A percentile compares a stretch with the other conserved stretches of the same genome.
Conservation (phyloP, 768 basidiomycete species). For the Pleurotus citrinopileatus region DNA sequence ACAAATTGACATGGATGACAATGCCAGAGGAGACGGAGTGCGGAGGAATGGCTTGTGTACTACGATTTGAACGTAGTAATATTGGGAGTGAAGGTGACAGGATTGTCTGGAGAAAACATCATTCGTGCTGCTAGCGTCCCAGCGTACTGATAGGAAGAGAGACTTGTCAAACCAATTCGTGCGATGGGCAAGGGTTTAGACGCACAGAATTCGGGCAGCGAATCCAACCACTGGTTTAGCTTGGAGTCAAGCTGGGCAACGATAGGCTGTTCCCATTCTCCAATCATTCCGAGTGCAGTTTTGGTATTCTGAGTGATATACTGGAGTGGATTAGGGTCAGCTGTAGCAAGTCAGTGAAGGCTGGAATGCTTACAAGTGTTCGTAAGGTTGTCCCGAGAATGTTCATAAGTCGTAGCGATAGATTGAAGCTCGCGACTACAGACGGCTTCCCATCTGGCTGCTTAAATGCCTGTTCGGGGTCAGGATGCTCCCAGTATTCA, state of each 20-base stretch:
- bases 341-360: background rate
- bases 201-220: conserved; percentile 58
- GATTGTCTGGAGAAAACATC: conserved; percentile 56
- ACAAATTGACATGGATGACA: conserved; percentile 73
- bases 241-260: conserved; percentile 72
- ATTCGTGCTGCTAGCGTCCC: conserved; percentile 48
- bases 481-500: conserved; percentile 65
- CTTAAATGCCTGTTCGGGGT: conserved; percentile 56
- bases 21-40: conserved; percentile 42
- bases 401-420: conserved; percentile 52
- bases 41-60: conserved; percentile 77
- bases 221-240: conserved; percentile 69
- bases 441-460: conserved; percentile 63
- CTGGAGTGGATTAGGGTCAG: conserved; percentile 28
- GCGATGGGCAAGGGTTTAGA: background rate
- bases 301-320: conserved; percentile 71
- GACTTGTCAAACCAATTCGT: background rate
- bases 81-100: conserved; percentile 45
- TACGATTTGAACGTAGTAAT: conserved; percentile 66
- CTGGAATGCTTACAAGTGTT: conserved; percentile 38
- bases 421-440: conserved; percentile 52
- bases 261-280: conserved; percentile 51
- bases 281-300: conserved; percentile 45
- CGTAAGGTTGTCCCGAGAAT: conserved; percentile 60
- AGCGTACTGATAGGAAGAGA: conserved; percentile 34